Percentiles rank a stretch among this genome's conserved stretches.
These are phyloP conservation scores for Naematelia aurantialba DNA, from an alignment of 768 basidiomycete species.

Conservation along the genomic window DNA sequence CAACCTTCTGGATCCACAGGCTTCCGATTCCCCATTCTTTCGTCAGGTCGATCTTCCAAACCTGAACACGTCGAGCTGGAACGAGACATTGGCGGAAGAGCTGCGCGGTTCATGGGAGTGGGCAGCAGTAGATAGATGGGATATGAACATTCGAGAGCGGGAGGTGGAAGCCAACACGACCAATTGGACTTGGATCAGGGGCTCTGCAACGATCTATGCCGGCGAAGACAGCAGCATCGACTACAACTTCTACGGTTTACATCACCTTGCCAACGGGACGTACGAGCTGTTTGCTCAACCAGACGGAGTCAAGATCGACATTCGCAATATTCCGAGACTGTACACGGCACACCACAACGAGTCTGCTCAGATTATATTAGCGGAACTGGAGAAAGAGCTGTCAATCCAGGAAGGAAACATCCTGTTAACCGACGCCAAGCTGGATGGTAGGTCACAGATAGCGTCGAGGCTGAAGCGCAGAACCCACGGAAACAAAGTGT, in stretches of 20 bases:
- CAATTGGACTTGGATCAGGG: conserved; percentile 45
- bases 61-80: conserved; percentile 20
- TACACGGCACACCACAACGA: conserved; percentile 18
- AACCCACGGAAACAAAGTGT: conserved; percentile 22
- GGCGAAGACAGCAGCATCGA: conserved; percentile 18
- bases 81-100: conserved; percentile 30
- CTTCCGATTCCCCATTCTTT: not conserved
- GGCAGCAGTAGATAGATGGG: conserved; percentile 24
- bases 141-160: conserved; percentile 38
- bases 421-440: conserved; percentile 21
- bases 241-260: conserved; percentile 45
- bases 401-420: conserved; percentile 23
- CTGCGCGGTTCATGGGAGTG: conserved; percentile 38
- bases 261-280: conserved; percentile 42
- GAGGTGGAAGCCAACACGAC: not conserved
- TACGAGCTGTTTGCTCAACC: conserved; percentile 41
- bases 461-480: not conserved
- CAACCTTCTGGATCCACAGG: conserved; percentile 14
- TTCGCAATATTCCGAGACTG: conserved; percentile 38
- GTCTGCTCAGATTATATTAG: conserved; percentile 33
- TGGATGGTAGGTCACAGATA: conserved; percentile 30
- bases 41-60: not conserved
- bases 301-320: conserved; percentile 41
- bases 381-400: conserved; percentile 42
- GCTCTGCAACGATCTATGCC: conserved; percentile 21